Percentiles rank a stretch among this genome's conserved stretches.
Conservation (phyloP, 2,329 filamentous ascomycete genomes). For the Aspergillus oerlinghausenensis region DNA sequence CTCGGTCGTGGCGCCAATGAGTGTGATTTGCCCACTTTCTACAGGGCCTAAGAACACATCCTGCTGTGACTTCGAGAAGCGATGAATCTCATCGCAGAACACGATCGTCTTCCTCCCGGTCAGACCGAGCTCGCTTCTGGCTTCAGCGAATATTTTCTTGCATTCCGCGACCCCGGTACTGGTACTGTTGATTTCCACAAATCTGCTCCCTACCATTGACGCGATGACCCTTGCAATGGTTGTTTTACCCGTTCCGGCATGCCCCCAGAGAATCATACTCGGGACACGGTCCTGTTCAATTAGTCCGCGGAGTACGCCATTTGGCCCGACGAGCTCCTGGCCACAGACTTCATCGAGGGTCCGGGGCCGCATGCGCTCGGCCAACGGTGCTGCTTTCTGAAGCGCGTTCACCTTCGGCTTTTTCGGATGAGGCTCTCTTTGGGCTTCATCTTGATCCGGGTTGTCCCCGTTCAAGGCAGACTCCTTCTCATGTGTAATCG, state of each 20-base stretch:
- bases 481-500: slow-evolving; percentile 23
- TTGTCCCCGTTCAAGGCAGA: slow-evolving; percentile 21
- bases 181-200: slow-evolving; percentile 94
- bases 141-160: slow-evolving; percentile 87
- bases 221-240: slow-evolving; percentile 89
- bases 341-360: slow-evolving; percentile 83
- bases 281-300: slow-evolving; percentile 83
- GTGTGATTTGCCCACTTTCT: slow-evolving; percentile 80
- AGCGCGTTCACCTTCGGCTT: slow-evolving; percentile 61
- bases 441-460: slow-evolving; percentile 10
- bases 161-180: slow-evolving; percentile 81
- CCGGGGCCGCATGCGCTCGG: slow-evolving; percentile 86
- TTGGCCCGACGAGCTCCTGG: slow-evolving; percentile 81
- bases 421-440: slow-evolving; percentile 51
- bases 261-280: slow-evolving; percentile 84
- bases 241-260: slow-evolving; percentile 48
- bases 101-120: slow-evolving; percentile 90
- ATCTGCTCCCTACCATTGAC: slow-evolving; percentile 72
- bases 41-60: slow-evolving; percentile 92
- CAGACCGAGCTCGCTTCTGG: slow-evolving; percentile 70
- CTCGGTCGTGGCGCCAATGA: slow-evolving; percentile 94
- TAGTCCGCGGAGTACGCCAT: slow-evolving; percentile 78
- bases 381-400: slow-evolving; percentile 72
- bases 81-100: slow-evolving; percentile 95
- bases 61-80: slow-evolving; percentile 88